Evolutionary conservation across 352 stramenopile species (phyloP), one percentile per base, ranked within the genome.

Genomic region (Aphanomyces stellatus): DNA sequence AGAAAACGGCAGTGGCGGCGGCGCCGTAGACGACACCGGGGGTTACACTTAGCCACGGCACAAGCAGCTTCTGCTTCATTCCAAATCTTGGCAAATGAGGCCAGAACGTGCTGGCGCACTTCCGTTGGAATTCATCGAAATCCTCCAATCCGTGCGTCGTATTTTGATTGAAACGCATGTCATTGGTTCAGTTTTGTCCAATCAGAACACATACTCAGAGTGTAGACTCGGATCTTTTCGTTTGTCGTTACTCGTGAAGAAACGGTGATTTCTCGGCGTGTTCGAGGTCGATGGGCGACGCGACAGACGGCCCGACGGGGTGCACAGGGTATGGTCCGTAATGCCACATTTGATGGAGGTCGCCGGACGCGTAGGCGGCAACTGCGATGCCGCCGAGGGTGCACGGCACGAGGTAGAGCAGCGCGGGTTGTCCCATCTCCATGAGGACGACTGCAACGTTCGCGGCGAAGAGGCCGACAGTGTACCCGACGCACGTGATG

Each of bases 331-430:
- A 67, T 33, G 48, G 34, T 25, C 60, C 60, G 15, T 59, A 22
- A 46, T 67, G 41, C 60, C 60, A 67, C 60, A 67, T 67, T 35
- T 59, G 60, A 11, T 42, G 60, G 4, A 67, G 22, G 27, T 67
- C 60, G 11, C 49, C 49, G 15, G 41, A 37, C n/a, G 25, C 3
- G 41, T 43, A 57, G 1, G 49, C 49, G 6, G 49, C 30, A 24
- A 57, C 33, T 15, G 49, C 7, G 25, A 57, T 33, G 25, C 82
- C 71, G 17, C 91, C 91, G 0, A 98, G 77, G 34, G 89, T 97
- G 65, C 84, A 96, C 22, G 93, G 93, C 33, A 98, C 95, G 6
- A 99, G 69, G 75, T 99, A 99, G 77, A 99, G 87, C 35, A 98
- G 79, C 31, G 96, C 95, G 10, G 95, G 96, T 71, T 99, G 96